Percentiles rank a stretch among this genome's conserved stretches.
Evolutionary conservation across 371 early-diverging fungal species (phyloP).

Genomic region (Zancudomyces culisetae): DNA sequence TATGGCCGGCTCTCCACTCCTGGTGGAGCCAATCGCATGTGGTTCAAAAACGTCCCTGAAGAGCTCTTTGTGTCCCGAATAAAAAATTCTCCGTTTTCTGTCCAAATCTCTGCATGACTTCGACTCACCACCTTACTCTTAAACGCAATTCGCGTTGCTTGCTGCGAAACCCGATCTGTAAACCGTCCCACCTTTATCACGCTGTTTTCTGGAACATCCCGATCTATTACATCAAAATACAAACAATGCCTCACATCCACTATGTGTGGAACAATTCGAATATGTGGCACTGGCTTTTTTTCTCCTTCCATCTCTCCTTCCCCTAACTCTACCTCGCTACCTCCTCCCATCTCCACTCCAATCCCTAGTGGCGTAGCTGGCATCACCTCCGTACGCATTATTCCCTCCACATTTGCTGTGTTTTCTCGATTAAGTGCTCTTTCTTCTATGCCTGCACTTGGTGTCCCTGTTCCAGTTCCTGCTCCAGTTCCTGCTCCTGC

Average conservation of each 20-base stretch:
- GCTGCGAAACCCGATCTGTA: conserved; percentile 43
- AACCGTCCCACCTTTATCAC: conserved; percentile 61
- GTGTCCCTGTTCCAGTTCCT: too few species aligned
- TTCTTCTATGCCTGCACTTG: background rate
- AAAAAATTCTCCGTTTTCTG: conserved; percentile 62
- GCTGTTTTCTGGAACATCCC: conserved; percentile 45
- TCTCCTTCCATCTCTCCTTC: background rate
- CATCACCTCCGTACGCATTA: background rate
- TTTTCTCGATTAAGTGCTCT: background rate
- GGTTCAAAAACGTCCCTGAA: conserved; percentile 91
- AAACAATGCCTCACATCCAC: conserved; percentile 47
- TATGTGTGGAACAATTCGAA: conserved; percentile 59
- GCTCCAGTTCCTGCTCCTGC: too few species aligned
- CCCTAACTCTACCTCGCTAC: too few species aligned
- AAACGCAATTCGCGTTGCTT: conserved; percentile 58
- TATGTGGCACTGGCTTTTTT: conserved; percentile 29
- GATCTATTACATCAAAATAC: conserved; percentile 62
- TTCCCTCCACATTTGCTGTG: background rate
- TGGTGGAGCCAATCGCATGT: conserved; percentile 67
- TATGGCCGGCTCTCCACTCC: conserved; percentile 65
- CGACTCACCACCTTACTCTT: conserved; percentile 85
- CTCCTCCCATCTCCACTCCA: too few species aligned
- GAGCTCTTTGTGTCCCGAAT: conserved; percentile 84
- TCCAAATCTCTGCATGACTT: conserved; percentile 83
- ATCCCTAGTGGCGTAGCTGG: background rate